Conservation (phyloP, 163 green algal genomes). For the Coccomyxa subellipsoidea region DNA sequence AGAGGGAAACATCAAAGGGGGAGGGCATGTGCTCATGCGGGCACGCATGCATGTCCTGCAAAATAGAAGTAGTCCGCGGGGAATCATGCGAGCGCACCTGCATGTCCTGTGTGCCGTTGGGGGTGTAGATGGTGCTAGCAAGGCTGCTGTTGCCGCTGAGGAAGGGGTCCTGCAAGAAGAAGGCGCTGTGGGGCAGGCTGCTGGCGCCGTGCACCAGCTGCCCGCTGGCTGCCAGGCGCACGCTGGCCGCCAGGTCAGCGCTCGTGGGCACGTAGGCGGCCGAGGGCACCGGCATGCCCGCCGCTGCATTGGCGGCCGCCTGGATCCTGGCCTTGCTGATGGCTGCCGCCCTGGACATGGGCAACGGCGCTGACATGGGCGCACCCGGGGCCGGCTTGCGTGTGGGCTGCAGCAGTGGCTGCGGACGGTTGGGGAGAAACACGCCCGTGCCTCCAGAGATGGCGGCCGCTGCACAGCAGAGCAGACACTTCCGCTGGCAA, state of each 20-base stretch:
- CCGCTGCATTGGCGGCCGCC: too few relatives aligned
- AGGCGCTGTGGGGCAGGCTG: neutral
- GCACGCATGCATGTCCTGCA: too few relatives aligned
- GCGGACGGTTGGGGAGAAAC: neutral
- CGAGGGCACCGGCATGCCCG: too few relatives aligned
- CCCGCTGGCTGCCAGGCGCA: neutral
- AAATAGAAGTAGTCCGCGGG: too few relatives aligned
- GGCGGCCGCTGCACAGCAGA: too few relatives aligned
- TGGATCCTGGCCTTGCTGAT: neutral
- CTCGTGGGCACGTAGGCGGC: neutral
- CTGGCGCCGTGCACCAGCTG: neutral
- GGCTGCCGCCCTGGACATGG: neutral
- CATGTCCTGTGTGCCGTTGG: neutral
- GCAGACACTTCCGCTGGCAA: too few relatives aligned
- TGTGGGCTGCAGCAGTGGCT: neutral
- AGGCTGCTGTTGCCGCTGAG: neutral
- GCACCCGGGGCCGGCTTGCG: neutral
- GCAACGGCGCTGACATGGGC: neutral
- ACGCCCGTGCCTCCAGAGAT: neutral
- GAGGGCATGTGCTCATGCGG: too few relatives aligned
- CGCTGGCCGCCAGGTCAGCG: neutral
- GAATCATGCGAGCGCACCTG: neutral
- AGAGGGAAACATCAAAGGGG: too few relatives aligned
- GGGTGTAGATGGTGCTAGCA: neutral
- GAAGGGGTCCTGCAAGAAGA: neutral